Evolutionary conservation across 495 filamentous ascomycete species (phyloP).

Genomic region (Hamigera avellanea): DNA sequence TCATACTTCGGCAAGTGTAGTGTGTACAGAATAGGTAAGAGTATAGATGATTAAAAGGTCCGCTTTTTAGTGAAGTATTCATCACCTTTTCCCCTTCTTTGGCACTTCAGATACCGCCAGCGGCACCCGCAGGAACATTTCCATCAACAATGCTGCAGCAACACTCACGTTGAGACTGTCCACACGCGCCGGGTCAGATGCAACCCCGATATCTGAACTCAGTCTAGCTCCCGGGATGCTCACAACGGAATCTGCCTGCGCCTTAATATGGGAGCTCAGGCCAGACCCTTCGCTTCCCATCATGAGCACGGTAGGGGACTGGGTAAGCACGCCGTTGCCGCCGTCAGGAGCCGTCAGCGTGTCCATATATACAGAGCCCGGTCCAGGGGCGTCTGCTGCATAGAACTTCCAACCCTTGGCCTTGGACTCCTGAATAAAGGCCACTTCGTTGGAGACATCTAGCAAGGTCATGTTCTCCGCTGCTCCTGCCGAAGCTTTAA

Average conservation of each 20-base stretch:
- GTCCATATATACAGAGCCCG: constrained; percentile 17
- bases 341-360: constrained; percentile 2
- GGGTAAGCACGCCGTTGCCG: constrained; percentile 30
- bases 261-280: constrained; percentile 46
- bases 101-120: constrained; percentile 19
- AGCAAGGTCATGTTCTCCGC: constrained; percentile 67
- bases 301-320: constrained; percentile 62
- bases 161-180: constrained; percentile 87
- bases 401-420: constrained; percentile 73
- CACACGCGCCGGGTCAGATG: constrained; percentile 30
- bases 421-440: constrained; percentile 57
- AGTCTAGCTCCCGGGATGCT: constrained; percentile 38
- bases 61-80: too few relatives aligned
- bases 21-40: too few relatives aligned
- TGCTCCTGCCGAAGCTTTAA: constrained; percentile 82
- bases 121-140: constrained; percentile 43
- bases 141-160: constrained; percentile 65
- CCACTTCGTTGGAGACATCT: constrained; percentile 46
- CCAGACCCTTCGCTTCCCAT: constrained; percentile 78
- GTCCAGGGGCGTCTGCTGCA: constrained; percentile 53
- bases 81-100: constrained; percentile 4
- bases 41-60: too few relatives aligned
- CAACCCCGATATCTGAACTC: constrained; percentile 16
- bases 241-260: constrained; percentile 48
- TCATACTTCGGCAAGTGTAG: too few relatives aligned